Base-by-base conservation (phyloP, 2,329 filamentous ascomycete species). In the Colletotrichum costaricense region DNA sequence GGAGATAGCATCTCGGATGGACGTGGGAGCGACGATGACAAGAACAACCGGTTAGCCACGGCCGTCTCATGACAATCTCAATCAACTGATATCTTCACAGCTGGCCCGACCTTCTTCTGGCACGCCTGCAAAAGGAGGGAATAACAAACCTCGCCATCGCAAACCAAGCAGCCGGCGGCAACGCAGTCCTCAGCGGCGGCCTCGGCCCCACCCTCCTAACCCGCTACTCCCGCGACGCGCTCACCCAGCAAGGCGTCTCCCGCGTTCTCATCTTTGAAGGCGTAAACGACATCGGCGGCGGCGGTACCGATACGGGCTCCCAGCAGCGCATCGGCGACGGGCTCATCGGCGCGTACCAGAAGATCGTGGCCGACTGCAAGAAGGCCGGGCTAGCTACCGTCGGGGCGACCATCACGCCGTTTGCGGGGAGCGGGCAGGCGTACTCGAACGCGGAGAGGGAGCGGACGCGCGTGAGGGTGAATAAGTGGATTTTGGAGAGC, bases 111-210 rank as follows among this genome's bases (percentile, higher is more conserved):
- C 82, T 89, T 0, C 82, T 92, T 19, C 81, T 90, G 33, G 82
- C 82, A 14, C 84, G 85, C 69, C 81, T 92, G 83, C 86, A 89
- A 77, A 78, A 86, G 75, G 78, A 84, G 59, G 78, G 79, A 14
- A 86, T 88, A 59, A 83, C 81, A 26, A 81, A 87, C 73, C 86
- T 93, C 63, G 86, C 87, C 14, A 81, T 93, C 14, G 84, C 87
- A 75, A 93, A 93, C 82, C 89, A 93, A 80, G 92, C 91, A 1
- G 91, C 91, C 1, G 92, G 92, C 57, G 92, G 92, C n/a, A 93
- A 93, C 80, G 83, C 90, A 0, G 86, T 93, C 2, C 85, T 93
- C 1, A 81, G 82, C 11, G 90, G 92, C 64, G 89, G 91, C 0
- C 84, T 92, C 0, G 91, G 92, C 0, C 92, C 92, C 3, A 90